phyloP scores from a whole-genome alignment of 2,329 filamentous ascomycete species.

The Alternaria triticimaculans region DNA sequence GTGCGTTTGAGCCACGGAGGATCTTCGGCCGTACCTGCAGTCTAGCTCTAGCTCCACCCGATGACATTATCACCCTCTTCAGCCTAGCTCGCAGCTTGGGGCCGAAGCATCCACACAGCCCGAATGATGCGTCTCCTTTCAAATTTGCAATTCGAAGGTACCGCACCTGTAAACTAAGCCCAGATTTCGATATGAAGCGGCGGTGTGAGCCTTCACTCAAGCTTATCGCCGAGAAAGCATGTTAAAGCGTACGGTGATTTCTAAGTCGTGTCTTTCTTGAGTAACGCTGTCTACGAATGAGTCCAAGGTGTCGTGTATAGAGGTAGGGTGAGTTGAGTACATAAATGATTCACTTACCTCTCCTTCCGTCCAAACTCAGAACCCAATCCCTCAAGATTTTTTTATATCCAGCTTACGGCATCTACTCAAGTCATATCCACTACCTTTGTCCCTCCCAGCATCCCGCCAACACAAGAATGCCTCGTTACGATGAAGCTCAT shows the following conservation, averaged over 20 bases:
- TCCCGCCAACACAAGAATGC: background rate
- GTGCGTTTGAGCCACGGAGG: background rate
- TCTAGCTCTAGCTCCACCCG: background rate
- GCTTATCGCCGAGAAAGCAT: background rate
- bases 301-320: background rate
- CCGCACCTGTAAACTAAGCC: background rate
- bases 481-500: conserved; percentile 5
- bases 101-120: background rate
- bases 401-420: background rate
- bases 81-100: background rate
- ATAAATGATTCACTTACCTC: background rate
- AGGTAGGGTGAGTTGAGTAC: background rate
- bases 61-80: background rate
- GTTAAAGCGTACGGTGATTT: background rate
- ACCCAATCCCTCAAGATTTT: background rate
- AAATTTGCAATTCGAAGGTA: background rate
- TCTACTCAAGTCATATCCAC: background rate
- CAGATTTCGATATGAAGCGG: background rate
- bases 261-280: background rate
- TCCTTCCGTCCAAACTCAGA: background rate
- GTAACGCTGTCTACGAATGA: background rate
- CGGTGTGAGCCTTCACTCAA: background rate
- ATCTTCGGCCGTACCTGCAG: background rate
- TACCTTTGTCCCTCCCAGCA: background rate
- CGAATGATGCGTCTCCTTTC: too few species aligned